Evolutionary conservation across 2,329 filamentous ascomycete genomes (phyloP).

Genomic region (Podosphaera aphanis): DNA sequence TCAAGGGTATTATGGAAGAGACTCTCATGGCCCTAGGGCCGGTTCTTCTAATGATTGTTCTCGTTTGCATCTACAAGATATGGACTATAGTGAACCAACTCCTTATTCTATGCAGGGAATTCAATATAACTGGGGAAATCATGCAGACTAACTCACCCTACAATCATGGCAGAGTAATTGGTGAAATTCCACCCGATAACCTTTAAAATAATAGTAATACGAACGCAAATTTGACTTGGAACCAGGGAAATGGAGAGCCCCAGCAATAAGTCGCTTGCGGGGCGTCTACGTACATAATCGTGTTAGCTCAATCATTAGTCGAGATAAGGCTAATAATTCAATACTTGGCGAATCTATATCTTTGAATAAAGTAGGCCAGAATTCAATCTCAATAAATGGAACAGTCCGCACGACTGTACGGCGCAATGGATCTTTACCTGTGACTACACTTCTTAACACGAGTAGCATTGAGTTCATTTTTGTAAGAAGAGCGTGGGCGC

Average conservation of each 20-base stretch:
- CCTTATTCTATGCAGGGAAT: background rate
- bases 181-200: background rate
- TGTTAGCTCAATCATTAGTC: background rate
- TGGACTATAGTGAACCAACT: background rate
- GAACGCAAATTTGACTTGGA: background rate
- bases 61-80: background rate
- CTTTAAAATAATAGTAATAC: background rate
- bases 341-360: background rate
- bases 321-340: background rate
- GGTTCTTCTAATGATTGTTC: background rate
- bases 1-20: background rate
- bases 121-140: background rate
- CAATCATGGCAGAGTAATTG: background rate
- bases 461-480: background rate
- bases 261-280: too few relatives aligned
- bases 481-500: background rate
- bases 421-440: background rate
- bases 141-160: background rate
- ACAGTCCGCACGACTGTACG: background rate
- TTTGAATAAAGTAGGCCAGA: background rate
- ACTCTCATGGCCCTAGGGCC: background rate
- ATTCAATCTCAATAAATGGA: background rate
- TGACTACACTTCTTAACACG: background rate
- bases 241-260: background rate
- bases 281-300: background rate